A percentile compares a stretch with the other conserved stretches of the same genome.
These are phyloP conservation scores for Sporothrix pseudoabietina DNA, from an alignment of 2,329 filamentous ascomycete species.

Conservation along the genomic window DNA sequence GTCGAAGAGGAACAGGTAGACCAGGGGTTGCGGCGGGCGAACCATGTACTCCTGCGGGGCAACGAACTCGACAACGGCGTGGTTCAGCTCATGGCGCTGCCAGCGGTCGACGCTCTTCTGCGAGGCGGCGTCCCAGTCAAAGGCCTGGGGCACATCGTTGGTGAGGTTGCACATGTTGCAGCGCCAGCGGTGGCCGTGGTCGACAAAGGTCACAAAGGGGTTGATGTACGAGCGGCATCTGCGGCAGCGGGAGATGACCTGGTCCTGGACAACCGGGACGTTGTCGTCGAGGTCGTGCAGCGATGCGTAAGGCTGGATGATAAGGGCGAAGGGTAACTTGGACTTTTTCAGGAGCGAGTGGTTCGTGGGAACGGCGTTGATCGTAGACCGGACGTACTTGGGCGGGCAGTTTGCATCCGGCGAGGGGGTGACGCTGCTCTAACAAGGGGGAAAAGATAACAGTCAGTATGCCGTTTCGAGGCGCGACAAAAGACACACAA, in stretches of 20 bases:
- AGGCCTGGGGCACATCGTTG: constrained; percentile 98
- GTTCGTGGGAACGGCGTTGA: constrained; percentile 92
- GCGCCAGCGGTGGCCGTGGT: constrained; percentile 96
- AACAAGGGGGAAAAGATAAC: constrained; percentile 11
- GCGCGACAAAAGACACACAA: constrained; percentile 26
- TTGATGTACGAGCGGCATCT: constrained; percentile 98
- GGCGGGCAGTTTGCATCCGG: constrained; percentile 87
- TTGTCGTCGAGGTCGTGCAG: constrained; percentile 91
- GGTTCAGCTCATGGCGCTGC: constrained; percentile 89
- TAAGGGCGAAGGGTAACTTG: constrained; percentile 88
- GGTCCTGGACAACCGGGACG: constrained; percentile 90
- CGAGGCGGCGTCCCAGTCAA: constrained; percentile 93
- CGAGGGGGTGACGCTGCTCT: constrained; percentile 90
- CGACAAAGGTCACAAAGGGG: constrained; percentile 92
- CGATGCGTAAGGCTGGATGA: constrained; percentile 93
- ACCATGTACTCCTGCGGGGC: constrained; percentile 99
- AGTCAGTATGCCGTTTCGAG: constrained; percentile 18
- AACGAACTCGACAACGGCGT: constrained; percentile 96
- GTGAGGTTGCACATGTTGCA: constrained; percentile 99
- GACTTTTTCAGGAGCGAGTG: constrained; percentile 95
- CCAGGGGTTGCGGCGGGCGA: constrained; percentile 88
- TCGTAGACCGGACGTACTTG: constrained; percentile 91
- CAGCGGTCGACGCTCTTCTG: constrained; percentile 92
- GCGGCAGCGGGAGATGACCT: constrained; percentile 94
- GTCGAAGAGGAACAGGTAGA: constrained; percentile 94